Evolutionary conservation across 805 yeast species (phyloP).

Genomic region (Cyberlindnera bimundalis): DNA sequence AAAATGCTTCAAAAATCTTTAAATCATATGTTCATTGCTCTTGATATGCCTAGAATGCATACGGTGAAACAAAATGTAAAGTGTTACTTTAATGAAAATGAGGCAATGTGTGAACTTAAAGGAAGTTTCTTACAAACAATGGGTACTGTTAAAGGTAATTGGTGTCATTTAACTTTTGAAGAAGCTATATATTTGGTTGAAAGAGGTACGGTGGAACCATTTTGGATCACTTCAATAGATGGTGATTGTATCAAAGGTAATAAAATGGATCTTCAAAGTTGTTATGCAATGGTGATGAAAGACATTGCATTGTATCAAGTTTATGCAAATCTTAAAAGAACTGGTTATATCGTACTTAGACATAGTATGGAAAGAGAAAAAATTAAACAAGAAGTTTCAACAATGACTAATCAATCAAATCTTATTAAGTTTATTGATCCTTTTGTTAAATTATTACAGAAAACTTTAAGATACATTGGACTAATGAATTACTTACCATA

Average conservation of each 20-base stretch:
- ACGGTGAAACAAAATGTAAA: slow-evolving; percentile 43
- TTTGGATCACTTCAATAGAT: slow-evolving; percentile 17
- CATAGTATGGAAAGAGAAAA: slow-evolving; percentile 13
- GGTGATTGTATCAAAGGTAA: slow-evolving; percentile 15
- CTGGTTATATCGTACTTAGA: slow-evolving; percentile 66
- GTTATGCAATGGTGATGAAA: slow-evolving; percentile 51
- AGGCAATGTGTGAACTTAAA: slow-evolving; percentile 44
- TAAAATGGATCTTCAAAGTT: slow-evolving; percentile 54
- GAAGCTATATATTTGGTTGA: slow-evolving; percentile 79
- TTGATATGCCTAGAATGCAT: slow-evolving; percentile 47
- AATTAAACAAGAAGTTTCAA: background rate
- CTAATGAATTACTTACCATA: slow-evolving; percentile 14
- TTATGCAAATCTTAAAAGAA: slow-evolving; percentile 69
- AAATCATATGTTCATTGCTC: slow-evolving; percentile 69
- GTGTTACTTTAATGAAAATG: slow-evolving; percentile 44
- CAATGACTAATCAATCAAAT: no score
- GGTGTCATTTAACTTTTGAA: slow-evolving; percentile 53
- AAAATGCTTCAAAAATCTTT: slow-evolving; percentile 49
- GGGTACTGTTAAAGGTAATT: slow-evolving; percentile 52
- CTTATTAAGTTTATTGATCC: background rate
- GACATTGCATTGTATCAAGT: slow-evolving; percentile 56
- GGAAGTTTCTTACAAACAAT: slow-evolving; percentile 74
- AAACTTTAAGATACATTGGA: slow-evolving; percentile 1
- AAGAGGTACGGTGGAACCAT: slow-evolving; percentile 63
- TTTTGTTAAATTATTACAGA: background rate